Evolutionary conservation across 768 basidiomycete species (phyloP).

Genomic region (Mycena capillaripes): DNA sequence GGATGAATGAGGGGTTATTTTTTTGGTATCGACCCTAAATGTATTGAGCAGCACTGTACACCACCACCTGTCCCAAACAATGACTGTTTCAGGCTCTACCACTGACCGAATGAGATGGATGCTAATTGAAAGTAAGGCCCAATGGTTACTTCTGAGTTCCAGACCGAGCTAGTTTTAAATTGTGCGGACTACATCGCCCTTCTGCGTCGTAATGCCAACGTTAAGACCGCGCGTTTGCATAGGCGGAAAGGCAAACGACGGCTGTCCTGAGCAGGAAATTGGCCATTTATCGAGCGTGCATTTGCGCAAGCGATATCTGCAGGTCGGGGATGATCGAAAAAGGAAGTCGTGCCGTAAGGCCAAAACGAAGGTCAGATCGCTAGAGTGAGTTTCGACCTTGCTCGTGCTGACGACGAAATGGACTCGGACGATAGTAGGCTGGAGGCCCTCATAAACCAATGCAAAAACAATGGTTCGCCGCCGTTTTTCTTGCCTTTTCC

Average conservation of each 20-base stretch:
- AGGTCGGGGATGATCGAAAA: background rate
- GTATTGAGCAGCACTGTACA: constrained; percentile 19
- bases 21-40: background rate
- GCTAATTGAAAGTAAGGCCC: no score
- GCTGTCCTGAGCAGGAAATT: no score
- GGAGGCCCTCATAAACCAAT: constrained; percentile 74
- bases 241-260: background rate
- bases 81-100: no score
- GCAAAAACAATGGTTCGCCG: constrained; percentile 72
- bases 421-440: constrained; percentile 63
- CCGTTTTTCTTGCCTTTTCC: constrained; percentile 19
- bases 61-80: background rate
- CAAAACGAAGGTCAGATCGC: background rate
- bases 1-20: constrained; percentile 9
- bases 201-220: no score
- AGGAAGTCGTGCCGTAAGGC: background rate
- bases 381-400: constrained; percentile 17
- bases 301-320: no score
- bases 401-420: constrained; percentile 58
- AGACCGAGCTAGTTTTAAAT: background rate
- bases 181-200: no score
- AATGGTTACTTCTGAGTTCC: background rate
- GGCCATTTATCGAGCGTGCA: no score
- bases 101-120: no score
- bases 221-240: background rate